A percentile compares a stretch with the other conserved stretches of the same genome.
These are phyloP conservation scores for Phytophthora pluvialis DNA, from an alignment of 352 stramenopile genomes.

Conservation along the genomic window DNA sequence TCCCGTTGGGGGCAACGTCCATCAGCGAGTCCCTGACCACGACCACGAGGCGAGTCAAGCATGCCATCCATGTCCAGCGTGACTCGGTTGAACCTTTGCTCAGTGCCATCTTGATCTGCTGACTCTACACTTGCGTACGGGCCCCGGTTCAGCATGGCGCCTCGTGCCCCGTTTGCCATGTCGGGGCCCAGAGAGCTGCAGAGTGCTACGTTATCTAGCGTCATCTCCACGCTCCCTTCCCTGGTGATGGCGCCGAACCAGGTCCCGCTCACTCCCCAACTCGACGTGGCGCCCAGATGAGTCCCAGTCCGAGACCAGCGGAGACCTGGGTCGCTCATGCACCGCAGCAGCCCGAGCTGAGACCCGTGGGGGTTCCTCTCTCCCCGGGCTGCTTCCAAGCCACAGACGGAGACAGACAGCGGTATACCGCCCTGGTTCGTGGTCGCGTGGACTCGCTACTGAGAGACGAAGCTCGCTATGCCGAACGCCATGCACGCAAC, in stretches of 20 bases:
- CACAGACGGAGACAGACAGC: conserved; percentile 40
- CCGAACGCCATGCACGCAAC: conserved; percentile 24
- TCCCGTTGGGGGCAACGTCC: too few species aligned
- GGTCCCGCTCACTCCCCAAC: conserved; percentile 14
- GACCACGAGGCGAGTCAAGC: background rate
- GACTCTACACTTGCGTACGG: conserved; percentile 5
- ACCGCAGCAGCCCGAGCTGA: conserved; percentile 9
- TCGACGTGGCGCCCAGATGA: conserved; percentile 7
- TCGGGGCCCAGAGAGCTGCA: conserved; percentile 6
- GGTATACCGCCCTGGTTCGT: conserved; percentile 38
- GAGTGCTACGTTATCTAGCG: conserved; percentile 22
- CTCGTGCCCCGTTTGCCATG: conserved; percentile 15
- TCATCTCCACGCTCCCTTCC: background rate
- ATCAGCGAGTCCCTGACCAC: too few species aligned
- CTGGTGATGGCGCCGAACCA: background rate
- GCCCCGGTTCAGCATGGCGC: background rate
- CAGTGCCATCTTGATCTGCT: background rate
- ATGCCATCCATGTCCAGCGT: background rate
- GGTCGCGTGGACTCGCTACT: conserved; percentile 41
- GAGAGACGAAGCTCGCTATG: conserved; percentile 35
- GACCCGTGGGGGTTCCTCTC: conserved; percentile 31
- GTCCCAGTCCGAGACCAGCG: conserved; percentile 7
- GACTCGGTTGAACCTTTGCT: conserved; percentile 6
- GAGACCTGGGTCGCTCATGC: conserved; percentile 1
- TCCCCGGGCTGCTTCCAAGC: conserved; percentile 38